Base-by-base conservation (phyloP, 495 filamentous ascomycete genomes). In the Aspergillus sclerotiicarbonarius region DNA sequence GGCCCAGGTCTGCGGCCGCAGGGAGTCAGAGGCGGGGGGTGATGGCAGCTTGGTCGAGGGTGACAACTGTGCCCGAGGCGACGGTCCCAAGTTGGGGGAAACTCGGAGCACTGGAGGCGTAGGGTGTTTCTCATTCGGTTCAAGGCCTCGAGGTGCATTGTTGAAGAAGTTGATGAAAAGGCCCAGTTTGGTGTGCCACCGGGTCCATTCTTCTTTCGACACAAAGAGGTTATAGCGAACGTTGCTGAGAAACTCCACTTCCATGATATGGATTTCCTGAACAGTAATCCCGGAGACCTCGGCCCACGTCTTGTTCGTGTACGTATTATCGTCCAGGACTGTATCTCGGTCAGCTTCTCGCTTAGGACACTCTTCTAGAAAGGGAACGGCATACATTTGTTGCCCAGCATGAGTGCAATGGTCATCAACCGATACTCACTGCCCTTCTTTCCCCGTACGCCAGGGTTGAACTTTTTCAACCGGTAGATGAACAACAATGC, bases 261-360 rank as follows among this genome's bases (percentile, higher is more conserved):
- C 95, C 95, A 99, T 99, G 39, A 97, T 86, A 67, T 99, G 95
- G 43, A 99, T 96, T 72, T 99, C 95, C 53, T 85, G 85, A 12
- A 98, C 95, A 4, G 89, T 88, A 57, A 99, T 96, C 16, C 90
- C 88, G 21, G 95, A 97, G 44, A 99, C 95, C 63, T 99, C 95
- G 13, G 95, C 94, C 95, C 95, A 99, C 1, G 95, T 98, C 79
- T 98, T 96, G 79, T 99, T 99, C 52, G 95, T 98, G 73, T 98
- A 99, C 2, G 95, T 98, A 71, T 98, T 99, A 67, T 99, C 95
- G 68, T 99, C 95, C 61, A 99, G 76, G 66, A 96, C 89, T 92
- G 58, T 10, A 44, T 52, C 45, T 56, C 45, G 58, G 64, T 59
- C 31, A 59, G 51, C 25, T 21, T 15, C 30, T 32, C 12, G n/a